Evolutionary conservation across 1,284 basidiomycete species (phyloP), one percentile per base, ranked within the genome.

Genomic region (Cyathus pygmaeus): DNA sequence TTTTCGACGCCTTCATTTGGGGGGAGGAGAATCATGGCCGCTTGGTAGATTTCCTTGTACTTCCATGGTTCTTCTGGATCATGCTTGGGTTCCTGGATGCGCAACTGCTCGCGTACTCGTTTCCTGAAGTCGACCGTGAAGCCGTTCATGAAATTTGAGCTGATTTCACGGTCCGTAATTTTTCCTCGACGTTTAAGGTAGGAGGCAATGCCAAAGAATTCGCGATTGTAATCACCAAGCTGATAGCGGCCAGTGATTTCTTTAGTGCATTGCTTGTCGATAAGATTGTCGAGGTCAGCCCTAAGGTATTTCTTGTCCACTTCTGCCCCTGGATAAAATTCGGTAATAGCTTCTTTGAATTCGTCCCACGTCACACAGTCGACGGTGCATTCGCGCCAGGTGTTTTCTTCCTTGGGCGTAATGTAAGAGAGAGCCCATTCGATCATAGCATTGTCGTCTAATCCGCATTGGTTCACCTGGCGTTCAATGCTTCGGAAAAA

Each of bases 401-500:
- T 21, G 11, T 54, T 30, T 11, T 39, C 21, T 21, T 31, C 53
- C 13, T 54, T 30, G 10, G 5, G n/a, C 5, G 36, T 7, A 13
- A 27, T 39, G 27, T 56, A 56, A 19, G 21, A 31, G 21, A 11
- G n/a, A 15, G 54, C 24, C 21, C 33, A 56, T 19, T 44, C 36
- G 36, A 56, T 56, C 23, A 6, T 6, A 9, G 23, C 30, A 23
- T 17, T 15, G 4, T 21, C 19, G 11, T n/a, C 39, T 10, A 56
- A 19, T 42, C 19, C 17, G 33, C 53, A 54, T 26, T 15, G 27
- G 11, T 6, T 36, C 9, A 39, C 36, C 5, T 44, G 54, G 39
- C 42, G 54, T 21, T 56, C 54, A 9, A 56, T 23, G 19, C 46
- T 39, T 10, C 42, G 33, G 27, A 56, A 56, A 27, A 56, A 56